These are phyloP conservation scores for Stephania cephalantha DNA, from an alignment of 164 flowering plant genomes.

Conservation along the genomic window DNA sequence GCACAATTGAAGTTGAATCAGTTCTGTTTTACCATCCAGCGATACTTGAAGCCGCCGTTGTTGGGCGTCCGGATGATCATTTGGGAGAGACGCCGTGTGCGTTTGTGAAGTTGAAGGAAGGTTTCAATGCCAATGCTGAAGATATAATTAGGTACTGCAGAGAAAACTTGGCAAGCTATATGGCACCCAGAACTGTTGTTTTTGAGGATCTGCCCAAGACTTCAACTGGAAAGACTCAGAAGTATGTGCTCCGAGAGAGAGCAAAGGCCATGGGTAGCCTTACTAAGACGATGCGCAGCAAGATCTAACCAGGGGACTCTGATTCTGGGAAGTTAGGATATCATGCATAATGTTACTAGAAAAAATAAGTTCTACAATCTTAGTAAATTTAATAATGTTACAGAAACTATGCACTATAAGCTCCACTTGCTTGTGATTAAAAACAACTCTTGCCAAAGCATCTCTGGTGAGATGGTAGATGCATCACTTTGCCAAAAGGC, in stretches of 20 bases:
- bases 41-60: too few species aligned
- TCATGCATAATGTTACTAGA: too few species aligned
- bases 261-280: constrained; percentile 38
- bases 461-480: too few species aligned
- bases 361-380: too few species aligned
- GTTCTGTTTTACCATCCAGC: too few species aligned
- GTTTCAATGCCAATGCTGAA: constrained; percentile 15
- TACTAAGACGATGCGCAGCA: constrained; percentile 15
- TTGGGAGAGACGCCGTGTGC: constrained; percentile 53
- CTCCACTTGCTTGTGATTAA: too few species aligned
- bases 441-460: too few species aligned
- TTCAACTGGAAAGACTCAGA: constrained; percentile 63
- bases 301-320: constrained; percentile 5
- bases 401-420: too few species aligned
- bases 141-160: constrained; percentile 49
- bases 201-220: constrained; percentile 54
- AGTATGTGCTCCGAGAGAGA: constrained; percentile 48
- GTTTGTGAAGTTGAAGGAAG: constrained; percentile 54
- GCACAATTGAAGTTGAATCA: too few species aligned
- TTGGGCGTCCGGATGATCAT: constrained; percentile 19
- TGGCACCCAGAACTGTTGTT: constrained; percentile 47
- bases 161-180: constrained; percentile 36
- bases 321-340: too few species aligned
- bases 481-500: too few species aligned
- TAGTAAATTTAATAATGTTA: too few species aligned